These are phyloP conservation scores for Bigelowiella natans DNA, from an alignment of 78 protist species.

Conservation along the genomic window DNA sequence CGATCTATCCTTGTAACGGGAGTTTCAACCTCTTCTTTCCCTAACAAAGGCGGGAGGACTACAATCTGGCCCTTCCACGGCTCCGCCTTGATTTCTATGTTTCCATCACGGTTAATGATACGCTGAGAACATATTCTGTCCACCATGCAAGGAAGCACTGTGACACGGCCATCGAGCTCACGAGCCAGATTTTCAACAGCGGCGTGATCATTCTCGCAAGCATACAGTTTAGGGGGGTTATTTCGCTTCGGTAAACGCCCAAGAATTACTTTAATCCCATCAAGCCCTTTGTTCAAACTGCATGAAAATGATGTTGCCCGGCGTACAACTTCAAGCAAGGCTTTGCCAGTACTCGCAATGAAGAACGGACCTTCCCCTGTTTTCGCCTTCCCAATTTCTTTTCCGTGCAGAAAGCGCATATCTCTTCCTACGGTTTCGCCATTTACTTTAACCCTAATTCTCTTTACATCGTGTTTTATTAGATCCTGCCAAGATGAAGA, in stretches of 20 bases:
- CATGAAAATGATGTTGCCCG: background rate
- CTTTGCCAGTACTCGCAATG: background rate
- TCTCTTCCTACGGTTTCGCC: background rate
- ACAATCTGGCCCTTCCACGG: conserved; percentile 10
- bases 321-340: background rate
- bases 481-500: background rate
- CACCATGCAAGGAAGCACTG: background rate
- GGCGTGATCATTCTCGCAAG: background rate
- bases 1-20: background rate
- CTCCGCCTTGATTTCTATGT: background rate
- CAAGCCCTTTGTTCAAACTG: background rate
- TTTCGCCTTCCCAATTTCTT: background rate
- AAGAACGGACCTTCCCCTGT: background rate
- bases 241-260: background rate
- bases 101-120: background rate
- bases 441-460: background rate
- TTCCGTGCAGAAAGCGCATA: background rate
- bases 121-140: background rate
- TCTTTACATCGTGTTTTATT: background rate
- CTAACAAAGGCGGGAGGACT: background rate
- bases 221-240: background rate
- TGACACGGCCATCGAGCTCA: background rate
- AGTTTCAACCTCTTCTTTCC: background rate
- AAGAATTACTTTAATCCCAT: background rate
- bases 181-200: background rate